Conservation (phyloP, 768 basidiomycete species). For the Termitomyces sp. region DNA sequence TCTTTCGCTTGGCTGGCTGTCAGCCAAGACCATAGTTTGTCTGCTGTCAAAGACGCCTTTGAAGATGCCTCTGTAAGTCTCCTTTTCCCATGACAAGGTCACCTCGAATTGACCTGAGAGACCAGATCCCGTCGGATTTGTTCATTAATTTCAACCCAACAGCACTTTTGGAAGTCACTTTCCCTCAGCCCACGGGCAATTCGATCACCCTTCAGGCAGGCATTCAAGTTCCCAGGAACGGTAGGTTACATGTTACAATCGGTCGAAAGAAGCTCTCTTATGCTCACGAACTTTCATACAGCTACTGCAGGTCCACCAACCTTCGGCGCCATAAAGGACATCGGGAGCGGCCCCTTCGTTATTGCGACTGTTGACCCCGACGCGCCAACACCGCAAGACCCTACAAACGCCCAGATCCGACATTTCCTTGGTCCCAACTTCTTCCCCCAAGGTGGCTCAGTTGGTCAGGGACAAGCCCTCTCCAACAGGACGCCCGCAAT, state of each 20-base stretch:
- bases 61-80: conserved; percentile 20
- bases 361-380: conserved; percentile 47
- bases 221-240: conserved; percentile 28
- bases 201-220: conserved; percentile 33
- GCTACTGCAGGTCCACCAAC: conserved; percentile 35
- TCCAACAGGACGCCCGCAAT: conserved; percentile 38
- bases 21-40: conserved; percentile 22
- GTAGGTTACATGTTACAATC: conserved; percentile 17
- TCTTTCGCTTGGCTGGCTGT: conserved; percentile 11
- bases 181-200: conserved; percentile 24
- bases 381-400: conserved; percentile 46
- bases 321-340: conserved; percentile 25
- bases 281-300: conserved; percentile 7
- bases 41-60: conserved; percentile 21
- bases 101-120: neutral
- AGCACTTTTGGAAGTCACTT: conserved; percentile 30
- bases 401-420: conserved; percentile 39
- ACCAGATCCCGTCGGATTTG: conserved; percentile 30
- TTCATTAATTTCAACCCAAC: conserved; percentile 29
- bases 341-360: conserved; percentile 38
- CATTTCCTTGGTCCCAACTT: conserved; percentile 48
- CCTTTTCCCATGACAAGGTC: neutral
- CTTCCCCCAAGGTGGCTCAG: neutral
- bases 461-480: conserved; percentile 5
- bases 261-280: neutral